These are phyloP conservation scores for Nakazawaea holstii DNA, from an alignment of 805 yeast genomes.

Conservation along the genomic window DNA sequence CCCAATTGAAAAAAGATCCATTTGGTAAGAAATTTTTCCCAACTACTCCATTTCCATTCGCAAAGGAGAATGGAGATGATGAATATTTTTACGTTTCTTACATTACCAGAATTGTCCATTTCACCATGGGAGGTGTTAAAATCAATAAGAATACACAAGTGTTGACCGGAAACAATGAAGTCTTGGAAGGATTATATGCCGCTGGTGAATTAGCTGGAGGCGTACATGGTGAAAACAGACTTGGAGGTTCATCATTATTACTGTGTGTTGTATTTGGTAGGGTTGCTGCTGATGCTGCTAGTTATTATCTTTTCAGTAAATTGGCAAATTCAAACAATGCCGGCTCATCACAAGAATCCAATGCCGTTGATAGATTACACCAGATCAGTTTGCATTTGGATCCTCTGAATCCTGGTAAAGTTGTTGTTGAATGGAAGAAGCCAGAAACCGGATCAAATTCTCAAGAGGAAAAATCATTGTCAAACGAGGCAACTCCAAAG, in stretches of 20 bases:
- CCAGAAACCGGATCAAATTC: conserved; percentile 6
- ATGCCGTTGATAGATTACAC: conserved; percentile 30
- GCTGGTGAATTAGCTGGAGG: conserved; percentile 70
- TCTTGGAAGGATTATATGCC: conserved; percentile 47
- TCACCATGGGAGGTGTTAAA: conserved; percentile 65
- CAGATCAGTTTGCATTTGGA: conserved; percentile 40
- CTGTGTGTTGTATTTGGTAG: conserved; percentile 60
- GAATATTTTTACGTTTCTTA: conserved; percentile 44
- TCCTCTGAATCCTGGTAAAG: conserved; percentile 28
- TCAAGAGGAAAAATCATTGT: neutral
- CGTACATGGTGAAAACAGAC: conserved; percentile 57
- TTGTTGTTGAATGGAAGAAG: conserved; percentile 29
- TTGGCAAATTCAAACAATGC: conserved; percentile 3
- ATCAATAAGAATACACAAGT: conserved; percentile 41
- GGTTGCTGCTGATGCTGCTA: conserved; percentile 39
- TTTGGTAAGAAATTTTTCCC: conserved; percentile 46
- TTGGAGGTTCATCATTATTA: conserved; percentile 53
- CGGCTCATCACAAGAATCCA: neutral
- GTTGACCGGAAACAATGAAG: conserved; percentile 22
- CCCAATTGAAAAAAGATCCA: conserved; percentile 26
- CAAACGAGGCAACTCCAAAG: neutral
- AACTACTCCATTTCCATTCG: conserved; percentile 36
- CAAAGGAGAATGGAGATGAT: conserved; percentile 15
- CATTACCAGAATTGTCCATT: conserved; percentile 54
- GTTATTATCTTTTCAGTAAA: conserved; percentile 21